Base-by-base conservation (phyloP, 345 rosid genomes). In the Corchorus capsularis region DNA sequence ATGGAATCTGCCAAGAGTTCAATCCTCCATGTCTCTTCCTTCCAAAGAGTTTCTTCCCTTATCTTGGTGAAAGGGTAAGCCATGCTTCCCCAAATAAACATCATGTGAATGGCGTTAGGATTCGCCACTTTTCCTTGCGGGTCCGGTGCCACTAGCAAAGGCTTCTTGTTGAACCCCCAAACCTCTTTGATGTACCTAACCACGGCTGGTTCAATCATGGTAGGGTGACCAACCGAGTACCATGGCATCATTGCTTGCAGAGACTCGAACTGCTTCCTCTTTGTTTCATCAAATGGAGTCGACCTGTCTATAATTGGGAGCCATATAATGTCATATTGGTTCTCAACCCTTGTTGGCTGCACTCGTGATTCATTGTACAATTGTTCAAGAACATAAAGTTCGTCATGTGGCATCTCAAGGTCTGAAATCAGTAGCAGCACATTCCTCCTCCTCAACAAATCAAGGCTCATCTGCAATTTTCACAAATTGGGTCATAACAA, bases 271-370 rank as follows among this genome's bases (percentile, higher is more conserved):
- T 63, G 57, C 13, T 8, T 22, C 8, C 82, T 82, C 15, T 55
- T 75, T 20, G 9, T 56, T 2, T 77, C 84, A 19, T 59, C 43
- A 62, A 47, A 60, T 32, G 82, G 79, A 2, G 75, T 55, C 17
- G 87, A 80, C 61, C 78, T 57, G 56, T 86, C 90, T 50, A 85
- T 81, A 8, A 88, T 75, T 0, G 94, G 92, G 16, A 92, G 73
- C 97, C 97, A 92, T 17, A 90, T 87, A 3, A 90, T 81, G 80
- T 90, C 93, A 53, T 82, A 92, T 61, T 84, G 90, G 53, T 83
- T 80, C 53, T 90, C 90, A 2, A 59, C 12, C 82, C 86, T 82
- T 6, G 63, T 34, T 11, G 87, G 77, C 1, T 71, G 61, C 20
- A 69, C 77, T 47, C 79, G 79, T 4, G 89, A 75, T 64, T 90